Evolutionary conservation across 2,329 filamentous ascomycete species (phyloP).

Genomic region (Ophiostoma piceae): DNA sequence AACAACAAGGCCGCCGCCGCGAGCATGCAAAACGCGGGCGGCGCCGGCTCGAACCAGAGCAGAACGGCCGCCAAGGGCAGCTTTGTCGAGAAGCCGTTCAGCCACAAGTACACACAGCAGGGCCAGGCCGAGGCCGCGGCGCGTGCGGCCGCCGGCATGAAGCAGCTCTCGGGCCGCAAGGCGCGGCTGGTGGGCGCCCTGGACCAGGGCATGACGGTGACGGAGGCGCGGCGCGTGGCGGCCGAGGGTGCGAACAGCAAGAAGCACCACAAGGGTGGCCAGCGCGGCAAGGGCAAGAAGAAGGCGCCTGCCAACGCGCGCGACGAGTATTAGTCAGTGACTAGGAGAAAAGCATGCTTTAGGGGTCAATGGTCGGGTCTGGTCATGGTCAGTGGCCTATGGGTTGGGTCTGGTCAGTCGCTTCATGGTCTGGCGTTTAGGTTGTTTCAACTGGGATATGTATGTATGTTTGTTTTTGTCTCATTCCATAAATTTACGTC

Average conservation of each 20-base stretch:
- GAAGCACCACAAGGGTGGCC: slow-evolving; percentile 89
- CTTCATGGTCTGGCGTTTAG: slow-evolving; percentile 10
- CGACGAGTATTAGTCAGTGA: slow-evolving; percentile 18
- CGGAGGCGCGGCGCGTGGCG: slow-evolving; percentile 59
- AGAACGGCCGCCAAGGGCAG: slow-evolving; percentile 38
- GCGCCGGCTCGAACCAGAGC: slow-evolving; percentile 40
- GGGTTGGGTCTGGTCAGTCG: slow-evolving; percentile 4
- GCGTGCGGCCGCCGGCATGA: slow-evolving; percentile 36
- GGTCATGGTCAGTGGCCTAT: not conserved
- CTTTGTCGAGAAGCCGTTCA: slow-evolving; percentile 73
- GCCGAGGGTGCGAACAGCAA: slow-evolving; percentile 63
- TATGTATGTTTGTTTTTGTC: not conserved
- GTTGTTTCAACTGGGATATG: not conserved
- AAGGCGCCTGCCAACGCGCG: slow-evolving; percentile 28
- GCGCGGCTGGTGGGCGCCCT: slow-evolving; percentile 72
- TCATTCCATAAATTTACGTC: not conserved
- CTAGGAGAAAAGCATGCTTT: slow-evolving; percentile 4
- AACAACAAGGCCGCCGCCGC: not conserved
- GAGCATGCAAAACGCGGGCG: not conserved
- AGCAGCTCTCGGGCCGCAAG: slow-evolving; percentile 77
- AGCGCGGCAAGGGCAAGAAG: slow-evolving; percentile 44
- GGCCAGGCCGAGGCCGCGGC: slow-evolving; percentile 41
- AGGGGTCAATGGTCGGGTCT: slow-evolving; percentile 6
- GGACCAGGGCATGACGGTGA: slow-evolving; percentile 77
- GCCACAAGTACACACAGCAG: slow-evolving; percentile 81